Conservation (phyloP, 768 basidiomycete genomes). For the Bullera alba region DNA sequence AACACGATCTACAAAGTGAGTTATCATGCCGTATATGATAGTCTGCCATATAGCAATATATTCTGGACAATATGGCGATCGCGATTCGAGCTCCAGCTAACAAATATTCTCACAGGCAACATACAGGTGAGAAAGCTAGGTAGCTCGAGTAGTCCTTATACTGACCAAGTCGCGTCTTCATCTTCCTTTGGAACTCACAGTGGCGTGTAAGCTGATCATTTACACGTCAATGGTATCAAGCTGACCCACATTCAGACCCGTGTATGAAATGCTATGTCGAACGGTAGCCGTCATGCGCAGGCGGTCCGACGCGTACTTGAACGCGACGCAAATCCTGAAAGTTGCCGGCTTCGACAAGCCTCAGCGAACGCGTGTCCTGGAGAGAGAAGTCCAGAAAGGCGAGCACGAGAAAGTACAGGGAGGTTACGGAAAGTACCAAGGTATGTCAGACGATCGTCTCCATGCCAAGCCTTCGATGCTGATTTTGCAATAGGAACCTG, state of each 20-base stretch:
- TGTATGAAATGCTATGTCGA: slow-evolving; percentile 45
- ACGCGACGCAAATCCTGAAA: slow-evolving; percentile 93
- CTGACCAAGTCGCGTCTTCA: slow-evolving; percentile 1
- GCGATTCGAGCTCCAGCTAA: too few species aligned
- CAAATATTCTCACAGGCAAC: slow-evolving; percentile 25
- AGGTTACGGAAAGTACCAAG: slow-evolving; percentile 99
- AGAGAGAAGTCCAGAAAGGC: slow-evolving; percentile 96
- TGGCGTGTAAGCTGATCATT: slow-evolving; percentile 41
- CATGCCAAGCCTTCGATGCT: background rate
- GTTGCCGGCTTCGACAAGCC: slow-evolving; percentile 99
- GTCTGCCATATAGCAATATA: too few species aligned
- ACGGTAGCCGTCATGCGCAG: slow-evolving; percentile 92
- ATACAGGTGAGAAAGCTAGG: slow-evolving; percentile 28
- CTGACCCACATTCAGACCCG: slow-evolving; percentile 26
- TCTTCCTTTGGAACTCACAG: slow-evolving; percentile 15
- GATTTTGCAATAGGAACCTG: slow-evolving; percentile 67
- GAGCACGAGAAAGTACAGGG: slow-evolving; percentile 99
- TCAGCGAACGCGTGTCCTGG: slow-evolving; percentile 90
- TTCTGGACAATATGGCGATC: too few species aligned
- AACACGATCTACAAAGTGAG: slow-evolving; percentile 43
- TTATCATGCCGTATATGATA: too few species aligned
- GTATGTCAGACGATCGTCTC: slow-evolving; percentile 49
- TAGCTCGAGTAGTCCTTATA: background rate
- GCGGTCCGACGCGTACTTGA: slow-evolving; percentile 92
- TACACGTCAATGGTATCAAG: background rate